Percentiles rank a stretch among this genome's conserved stretches.
phyloP scores from a whole-genome alignment of 2,329 filamentous ascomycete species.

The Penicillium capsulatum region DNA sequence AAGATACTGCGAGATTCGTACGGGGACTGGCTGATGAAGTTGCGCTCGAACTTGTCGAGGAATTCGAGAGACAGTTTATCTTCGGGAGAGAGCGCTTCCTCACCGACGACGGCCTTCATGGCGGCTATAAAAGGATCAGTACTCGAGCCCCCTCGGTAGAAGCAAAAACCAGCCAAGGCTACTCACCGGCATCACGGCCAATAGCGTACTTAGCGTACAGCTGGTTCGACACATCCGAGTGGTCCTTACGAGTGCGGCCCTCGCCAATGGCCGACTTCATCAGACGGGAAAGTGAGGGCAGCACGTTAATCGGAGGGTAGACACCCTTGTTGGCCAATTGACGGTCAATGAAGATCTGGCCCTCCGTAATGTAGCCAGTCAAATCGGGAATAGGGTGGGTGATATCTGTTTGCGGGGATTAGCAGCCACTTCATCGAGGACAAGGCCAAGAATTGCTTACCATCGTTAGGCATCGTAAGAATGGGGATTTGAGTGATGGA shows the following conservation, averaged over 20 bases:
- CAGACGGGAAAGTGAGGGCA: constrained; percentile 94
- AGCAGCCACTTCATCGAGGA: no score
- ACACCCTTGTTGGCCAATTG: constrained; percentile 92
- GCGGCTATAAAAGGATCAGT: constrained; percentile 54
- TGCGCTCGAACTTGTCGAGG: constrained; percentile 95
- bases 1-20: constrained; percentile 91
- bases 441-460: no score
- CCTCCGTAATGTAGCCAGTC: constrained; percentile 98
- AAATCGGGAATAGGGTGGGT: constrained; percentile 98
- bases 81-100: constrained; percentile 90
- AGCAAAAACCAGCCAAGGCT: not conserved
- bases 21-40: constrained; percentile 85
- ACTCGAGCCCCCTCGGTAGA: no score
- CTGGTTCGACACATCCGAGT: constrained; percentile 98
- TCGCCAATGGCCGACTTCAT: constrained; percentile 99
- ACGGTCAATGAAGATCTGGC: constrained; percentile 96
- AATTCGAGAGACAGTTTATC: constrained; percentile 98
- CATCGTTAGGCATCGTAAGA: constrained; percentile 98
- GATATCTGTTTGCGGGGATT: constrained; percentile 60
- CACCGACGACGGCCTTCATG: constrained; percentile 99
- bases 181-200: constrained; percentile 75
- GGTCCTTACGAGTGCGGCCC: constrained; percentile 92
- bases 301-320: constrained; percentile 97
- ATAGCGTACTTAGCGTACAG: constrained; percentile 99
- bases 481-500: constrained; percentile 99